A percentile compares a stretch with the other conserved stretches of the same genome.
These are phyloP conservation scores for Sungouiella thailandica DNA, from an alignment of 805 yeast genomes.

Conservation along the genomic window DNA sequence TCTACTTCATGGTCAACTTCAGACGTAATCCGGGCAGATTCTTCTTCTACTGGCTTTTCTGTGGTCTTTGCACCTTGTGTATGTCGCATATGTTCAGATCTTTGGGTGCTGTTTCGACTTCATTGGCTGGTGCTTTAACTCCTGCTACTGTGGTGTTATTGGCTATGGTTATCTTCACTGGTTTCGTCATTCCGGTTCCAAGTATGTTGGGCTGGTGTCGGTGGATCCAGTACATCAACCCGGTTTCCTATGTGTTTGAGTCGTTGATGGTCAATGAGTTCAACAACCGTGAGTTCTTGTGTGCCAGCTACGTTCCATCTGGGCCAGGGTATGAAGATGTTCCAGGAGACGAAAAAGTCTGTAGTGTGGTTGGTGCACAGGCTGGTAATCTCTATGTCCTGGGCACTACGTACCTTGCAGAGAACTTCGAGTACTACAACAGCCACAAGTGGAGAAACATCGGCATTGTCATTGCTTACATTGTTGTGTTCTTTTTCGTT, in stretches of 20 bases:
- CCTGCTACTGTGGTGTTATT: constrained; percentile 43
- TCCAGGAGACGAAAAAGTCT: constrained; percentile 39
- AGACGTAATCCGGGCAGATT: constrained; percentile 33
- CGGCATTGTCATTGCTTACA: constrained; percentile 58
- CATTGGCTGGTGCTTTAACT: constrained; percentile 39
- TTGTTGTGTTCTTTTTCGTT: constrained; percentile 35
- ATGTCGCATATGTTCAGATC: constrained; percentile 41
- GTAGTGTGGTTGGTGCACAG: constrained; percentile 56
- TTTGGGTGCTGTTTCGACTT: constrained; percentile 38
- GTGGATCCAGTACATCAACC: constrained; percentile 41
- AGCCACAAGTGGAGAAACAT: constrained; percentile 76
- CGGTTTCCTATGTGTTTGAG: constrained; percentile 44
- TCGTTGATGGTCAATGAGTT: constrained; percentile 63
- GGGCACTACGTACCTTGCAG: constrained; percentile 55
- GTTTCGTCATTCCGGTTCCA: constrained; percentile 40
- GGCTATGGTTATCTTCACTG: constrained; percentile 53
- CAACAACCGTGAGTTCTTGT: constrained; percentile 48
- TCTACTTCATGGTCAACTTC: constrained; percentile 28
- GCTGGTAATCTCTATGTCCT: constrained; percentile 49
- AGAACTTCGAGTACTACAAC: constrained; percentile 47
- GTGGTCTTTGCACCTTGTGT: constrained; percentile 17
- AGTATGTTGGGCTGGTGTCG: constrained; percentile 27
- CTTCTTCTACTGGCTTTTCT: constrained; percentile 33
- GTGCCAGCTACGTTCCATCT: constrained; percentile 54
- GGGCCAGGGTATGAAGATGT: constrained; percentile 49